Conservation (phyloP, 1,284 basidiomycete genomes). For the Limonomyces culmigenus region DNA sequence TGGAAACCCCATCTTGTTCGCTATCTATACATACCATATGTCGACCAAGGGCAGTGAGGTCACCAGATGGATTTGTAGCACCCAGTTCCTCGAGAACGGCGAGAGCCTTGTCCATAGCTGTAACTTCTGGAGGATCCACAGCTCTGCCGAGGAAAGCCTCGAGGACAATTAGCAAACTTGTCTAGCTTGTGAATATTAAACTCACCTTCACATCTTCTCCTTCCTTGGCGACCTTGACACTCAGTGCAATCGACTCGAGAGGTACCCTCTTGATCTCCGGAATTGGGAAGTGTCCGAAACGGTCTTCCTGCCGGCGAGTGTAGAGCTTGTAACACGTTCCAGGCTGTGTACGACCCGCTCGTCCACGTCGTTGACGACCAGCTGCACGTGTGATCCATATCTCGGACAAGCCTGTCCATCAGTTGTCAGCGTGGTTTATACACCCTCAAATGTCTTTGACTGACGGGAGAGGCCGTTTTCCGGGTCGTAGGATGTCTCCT, state of each 20-base stretch:
- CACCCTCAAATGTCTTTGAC: too few species aligned
- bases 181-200: slow-evolving; percentile 1
- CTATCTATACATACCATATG: slow-evolving; percentile 42
- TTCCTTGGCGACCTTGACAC: slow-evolving; percentile 72
- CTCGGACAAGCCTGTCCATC: slow-evolving; percentile 67
- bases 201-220: slow-evolving; percentile 63
- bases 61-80: slow-evolving; percentile 47
- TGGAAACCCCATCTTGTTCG: slow-evolving; percentile 1
- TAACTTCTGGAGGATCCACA: slow-evolving; percentile 69
- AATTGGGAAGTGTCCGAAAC: slow-evolving; percentile 58
- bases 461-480: slow-evolving; percentile 62
- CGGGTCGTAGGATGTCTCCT: slow-evolving; percentile 76
- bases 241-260: slow-evolving; percentile 68
- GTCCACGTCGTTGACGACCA: slow-evolving; percentile 71
- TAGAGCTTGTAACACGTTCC: slow-evolving; percentile 79
- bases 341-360: slow-evolving; percentile 79
- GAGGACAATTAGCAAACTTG: slow-evolving; percentile 12
- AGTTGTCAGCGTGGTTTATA: too few species aligned
- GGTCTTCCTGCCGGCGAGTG: slow-evolving; percentile 55
- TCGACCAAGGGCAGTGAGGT: slow-evolving; percentile 69
- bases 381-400: slow-evolving; percentile 71
- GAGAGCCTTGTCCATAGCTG: slow-evolving; percentile 70
- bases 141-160: slow-evolving; percentile 51
- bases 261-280: slow-evolving; percentile 89
- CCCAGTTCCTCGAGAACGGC: slow-evolving; percentile 63